These are phyloP conservation scores for Camelina neglecta DNA, from an alignment of 345 rosid genomes.

Conservation along the genomic window DNA sequence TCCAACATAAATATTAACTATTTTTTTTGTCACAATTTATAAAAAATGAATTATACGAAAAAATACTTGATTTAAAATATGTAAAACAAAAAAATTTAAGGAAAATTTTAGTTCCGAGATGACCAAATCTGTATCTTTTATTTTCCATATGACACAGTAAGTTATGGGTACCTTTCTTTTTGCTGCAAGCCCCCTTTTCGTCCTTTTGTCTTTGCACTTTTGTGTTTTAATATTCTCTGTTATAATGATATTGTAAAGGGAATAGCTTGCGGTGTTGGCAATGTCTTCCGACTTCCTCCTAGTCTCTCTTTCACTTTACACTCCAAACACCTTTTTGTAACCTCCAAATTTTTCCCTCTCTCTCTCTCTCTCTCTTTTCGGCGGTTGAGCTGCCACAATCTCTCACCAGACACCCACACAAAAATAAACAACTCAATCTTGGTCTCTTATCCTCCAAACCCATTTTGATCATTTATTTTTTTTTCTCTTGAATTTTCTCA, in stretches of 20 bases:
- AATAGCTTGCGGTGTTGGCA: conserved; percentile 86
- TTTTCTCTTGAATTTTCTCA: background rate
- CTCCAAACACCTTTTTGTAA: conserved; percentile 24
- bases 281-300: conserved; percentile 46
- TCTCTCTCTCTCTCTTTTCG: conserved; percentile 38
- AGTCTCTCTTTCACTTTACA: conserved; percentile 16
- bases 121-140: too few relatives aligned
- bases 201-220: conserved; percentile 20
- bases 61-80: too few relatives aligned
- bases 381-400: conserved; percentile 91
- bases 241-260: conserved; percentile 27
- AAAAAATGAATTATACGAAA: too few relatives aligned
- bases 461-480: background rate
- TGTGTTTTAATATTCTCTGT: background rate
- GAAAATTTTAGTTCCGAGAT: too few relatives aligned
- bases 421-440: background rate
- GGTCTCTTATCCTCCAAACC: conserved; percentile 25
- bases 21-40: too few relatives aligned
- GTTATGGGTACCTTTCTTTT: background rate
- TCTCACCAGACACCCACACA: conserved; percentile 43
- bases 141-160: background rate
- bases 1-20: too few relatives aligned
- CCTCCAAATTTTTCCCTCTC: conserved; percentile 39
- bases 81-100: too few relatives aligned
- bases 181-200: conserved; percentile 6